Base-by-base conservation (phyloP, 192 early-diverging fungal species). In the Gryganskiella cystojenkinii region DNA sequence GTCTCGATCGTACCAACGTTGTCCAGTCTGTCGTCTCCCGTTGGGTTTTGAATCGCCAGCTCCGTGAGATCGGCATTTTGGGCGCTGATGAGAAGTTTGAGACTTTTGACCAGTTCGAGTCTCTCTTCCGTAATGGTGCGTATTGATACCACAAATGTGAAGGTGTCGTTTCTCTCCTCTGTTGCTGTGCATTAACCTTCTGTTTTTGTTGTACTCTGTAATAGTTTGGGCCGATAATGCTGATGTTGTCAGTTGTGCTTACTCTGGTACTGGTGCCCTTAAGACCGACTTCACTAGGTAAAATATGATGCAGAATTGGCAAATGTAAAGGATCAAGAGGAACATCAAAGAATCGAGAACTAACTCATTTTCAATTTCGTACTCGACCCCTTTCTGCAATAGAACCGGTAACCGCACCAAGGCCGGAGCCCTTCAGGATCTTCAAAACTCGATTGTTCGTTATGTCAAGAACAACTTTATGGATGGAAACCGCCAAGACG, bases 171-270 rank as follows among this genome's bases (percentile, higher is more conserved):
- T 33, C 2, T 1, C 10, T 15, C 17, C 8, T 9, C n/a, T 10
- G n/a, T 30, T 30, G 53, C 5, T 22, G 20, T 17, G 15, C 25
- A 27, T 59, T 47, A 22, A 34, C 45, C 40, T 10, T 53, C 58
- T 56, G 7, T 35, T 44, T 11, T n/a, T 54, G 42, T 20, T 25
- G 37, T 30, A 53, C 43, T 67, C 42, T 10, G n/a, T 59, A 35
- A 45, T 82, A 94, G 92, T 95, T 19, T 99, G 98, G 98, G 97
- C 98, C 20, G 95, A 99, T 80, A 95, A 99, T 79, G 98, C 96
- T 31, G 95, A 99, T 81, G 93, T 87, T 43, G 87, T 99, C 50
- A 94, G 92, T 74, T 83, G 83, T 25, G 92, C 93, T 40, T 99
- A 99, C 80, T 93, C 94, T 62, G 98, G 98, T 45, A 98, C 98